Conservation (phyloP, 345 rosid species). For the Cardiospermum halicacabum region DNA sequence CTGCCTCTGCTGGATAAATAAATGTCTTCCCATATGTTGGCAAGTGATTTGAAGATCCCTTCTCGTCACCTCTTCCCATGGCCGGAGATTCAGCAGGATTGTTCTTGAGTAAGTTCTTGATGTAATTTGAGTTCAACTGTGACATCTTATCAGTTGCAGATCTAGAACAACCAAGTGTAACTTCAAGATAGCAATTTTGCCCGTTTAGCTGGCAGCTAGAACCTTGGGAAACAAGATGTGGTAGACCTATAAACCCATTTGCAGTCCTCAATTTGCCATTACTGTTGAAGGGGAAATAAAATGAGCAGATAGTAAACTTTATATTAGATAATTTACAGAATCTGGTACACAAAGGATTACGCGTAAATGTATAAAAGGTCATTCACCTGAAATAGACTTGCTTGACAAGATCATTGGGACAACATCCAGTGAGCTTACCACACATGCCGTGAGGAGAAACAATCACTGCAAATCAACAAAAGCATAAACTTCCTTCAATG, state of each 20-base stretch:
- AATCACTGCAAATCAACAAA: slow-evolving; percentile 50
- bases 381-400: slow-evolving; percentile 77
- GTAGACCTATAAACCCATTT: slow-evolving; percentile 62
- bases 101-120: slow-evolving; percentile 47
- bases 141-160: slow-evolving; percentile 40
- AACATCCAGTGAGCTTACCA: slow-evolving; percentile 84
- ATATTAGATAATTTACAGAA: not conserved
- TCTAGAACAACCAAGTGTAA: slow-evolving; percentile 71
- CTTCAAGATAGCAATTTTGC: slow-evolving; percentile 71
- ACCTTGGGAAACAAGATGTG: slow-evolving; percentile 61
- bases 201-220: slow-evolving; percentile 56
- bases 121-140: slow-evolving; percentile 33
- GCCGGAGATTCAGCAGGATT: slow-evolving; percentile 55
- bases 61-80: slow-evolving; percentile 53
- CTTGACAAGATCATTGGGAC: slow-evolving; percentile 92
- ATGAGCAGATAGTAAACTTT: slow-evolving; percentile 13
- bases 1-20: slow-evolving; percentile 85
- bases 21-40: slow-evolving; percentile 56
- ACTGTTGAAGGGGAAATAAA: slow-evolving; percentile 30
- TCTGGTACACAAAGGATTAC: not conserved
- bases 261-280: slow-evolving; percentile 55
- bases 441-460: slow-evolving; percentile 98
- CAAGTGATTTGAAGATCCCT: slow-evolving; percentile 37
- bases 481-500: not conserved
- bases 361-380: not conserved